phyloP scores from a whole-genome alignment of 2,329 filamentous ascomycete species.

The Fusarium drepaniforme region DNA sequence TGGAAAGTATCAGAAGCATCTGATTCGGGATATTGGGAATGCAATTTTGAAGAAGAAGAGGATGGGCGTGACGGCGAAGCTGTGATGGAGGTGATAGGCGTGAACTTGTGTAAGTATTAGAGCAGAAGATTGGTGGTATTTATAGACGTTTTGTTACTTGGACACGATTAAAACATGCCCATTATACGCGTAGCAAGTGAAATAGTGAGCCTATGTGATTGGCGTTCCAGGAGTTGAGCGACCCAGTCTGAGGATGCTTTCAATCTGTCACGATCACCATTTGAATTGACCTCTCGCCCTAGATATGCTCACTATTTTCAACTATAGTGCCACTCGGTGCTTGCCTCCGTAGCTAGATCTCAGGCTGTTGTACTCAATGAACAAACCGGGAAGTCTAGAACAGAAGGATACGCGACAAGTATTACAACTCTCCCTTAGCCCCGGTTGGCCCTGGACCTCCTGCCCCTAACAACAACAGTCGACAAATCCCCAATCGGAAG shows the following conservation, averaged over 20 bases:
- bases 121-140: not conserved
- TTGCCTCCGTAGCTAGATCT: not conserved
- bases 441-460: slow-evolving; percentile 15
- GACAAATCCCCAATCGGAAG: slow-evolving; percentile 70
- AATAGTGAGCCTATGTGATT: not conserved
- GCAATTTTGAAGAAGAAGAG: not conserved
- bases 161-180: too few relatives aligned
- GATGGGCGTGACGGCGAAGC: not conserved
- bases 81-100: not conserved
- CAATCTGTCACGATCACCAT: not conserved
- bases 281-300: not conserved
- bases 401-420: not conserved
- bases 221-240: not conserved
- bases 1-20: slow-evolving; percentile 18
- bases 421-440: not conserved
- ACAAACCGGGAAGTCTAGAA: not conserved
- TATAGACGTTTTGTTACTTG: not conserved
- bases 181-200: not conserved
- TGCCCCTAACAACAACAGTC: slow-evolving; percentile 54
- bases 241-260: not conserved
- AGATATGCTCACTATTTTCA: not conserved
- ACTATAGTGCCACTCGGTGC: not conserved
- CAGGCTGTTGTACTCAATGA: accelerated
- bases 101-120: not conserved
- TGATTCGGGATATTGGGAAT: slow-evolving; percentile 12